These are phyloP conservation scores for Blastomyces silverae DNA, from an alignment of 2,329 filamentous ascomycete genomes.

Conservation along the genomic window DNA sequence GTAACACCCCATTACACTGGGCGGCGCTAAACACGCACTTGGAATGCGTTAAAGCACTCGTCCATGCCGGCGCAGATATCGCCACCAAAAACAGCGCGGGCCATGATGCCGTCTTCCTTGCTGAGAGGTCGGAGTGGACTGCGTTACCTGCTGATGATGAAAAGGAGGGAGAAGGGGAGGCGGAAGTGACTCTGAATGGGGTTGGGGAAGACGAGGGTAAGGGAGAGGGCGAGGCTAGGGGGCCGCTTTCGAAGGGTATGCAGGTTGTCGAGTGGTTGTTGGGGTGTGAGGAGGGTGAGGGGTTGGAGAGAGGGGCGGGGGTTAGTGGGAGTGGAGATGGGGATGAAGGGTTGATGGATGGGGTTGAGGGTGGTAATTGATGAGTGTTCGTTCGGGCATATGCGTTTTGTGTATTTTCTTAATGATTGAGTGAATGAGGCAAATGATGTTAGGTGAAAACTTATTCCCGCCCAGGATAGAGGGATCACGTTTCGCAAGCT, in stretches of 20 bases:
- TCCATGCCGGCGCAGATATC: slow-evolving; percentile 70
- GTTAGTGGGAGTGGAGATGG: slow-evolving; percentile 17
- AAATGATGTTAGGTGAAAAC: not conserved
- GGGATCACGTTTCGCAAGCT: not conserved
- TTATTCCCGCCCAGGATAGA: not conserved
- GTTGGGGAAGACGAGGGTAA: slow-evolving; percentile 15
- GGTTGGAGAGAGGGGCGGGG: slow-evolving; percentile 27
- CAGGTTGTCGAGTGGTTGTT: slow-evolving; percentile 41
- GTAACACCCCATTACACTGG: slow-evolving; percentile 92
- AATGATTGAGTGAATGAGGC: not conserved
- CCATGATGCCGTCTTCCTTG: slow-evolving; percentile 70
- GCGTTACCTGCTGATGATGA: slow-evolving; percentile 39
- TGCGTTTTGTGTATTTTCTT: not conserved
- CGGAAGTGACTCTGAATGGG: slow-evolving; percentile 21
- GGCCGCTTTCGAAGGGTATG: slow-evolving; percentile 32
- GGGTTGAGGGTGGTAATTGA: not conserved
- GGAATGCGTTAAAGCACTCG: slow-evolving; percentile 66
- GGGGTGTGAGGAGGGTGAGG: slow-evolving; percentile 34
- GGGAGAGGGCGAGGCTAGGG: slow-evolving; percentile 18
- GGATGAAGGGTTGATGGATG: slow-evolving; percentile 16
- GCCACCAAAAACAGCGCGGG: slow-evolving; percentile 75
- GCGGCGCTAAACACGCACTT: slow-evolving; percentile 85
- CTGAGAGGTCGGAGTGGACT: slow-evolving; percentile 61
- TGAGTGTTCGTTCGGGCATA: not conserved
- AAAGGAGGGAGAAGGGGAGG: slow-evolving; percentile 23